Conservation (phyloP, 2,329 filamentous ascomycete species). For the Penicillium thymicola region DNA sequence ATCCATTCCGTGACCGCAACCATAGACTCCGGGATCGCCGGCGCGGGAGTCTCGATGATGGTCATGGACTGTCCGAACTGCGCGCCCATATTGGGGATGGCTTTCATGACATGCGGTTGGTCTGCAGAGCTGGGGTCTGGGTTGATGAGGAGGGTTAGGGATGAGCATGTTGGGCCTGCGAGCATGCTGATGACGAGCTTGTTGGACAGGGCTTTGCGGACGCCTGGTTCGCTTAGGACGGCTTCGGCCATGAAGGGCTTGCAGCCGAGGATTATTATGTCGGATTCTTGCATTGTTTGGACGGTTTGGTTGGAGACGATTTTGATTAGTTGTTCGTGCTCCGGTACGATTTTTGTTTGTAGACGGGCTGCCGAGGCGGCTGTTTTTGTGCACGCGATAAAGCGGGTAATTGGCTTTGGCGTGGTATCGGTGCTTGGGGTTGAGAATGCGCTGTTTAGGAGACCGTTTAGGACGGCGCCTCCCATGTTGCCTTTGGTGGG, state of each 20-base stretch:
- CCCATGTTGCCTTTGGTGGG: conserved; percentile 35
- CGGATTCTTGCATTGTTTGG: conserved; percentile 34
- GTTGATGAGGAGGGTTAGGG: conserved; percentile 17
- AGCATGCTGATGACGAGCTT: conserved; percentile 52
- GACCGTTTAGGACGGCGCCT: conserved; percentile 34
- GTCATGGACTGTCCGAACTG: conserved; percentile 46
- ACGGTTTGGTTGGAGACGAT: conserved; percentile 36
- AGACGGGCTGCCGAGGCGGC: conserved; percentile 35
- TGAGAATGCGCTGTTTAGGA: conserved; percentile 27
- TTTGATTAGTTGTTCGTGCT: conserved; percentile 31
- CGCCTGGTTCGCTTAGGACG: conserved; percentile 36
- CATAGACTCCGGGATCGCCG: conserved; percentile 43
- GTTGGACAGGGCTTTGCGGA: conserved; percentile 39
- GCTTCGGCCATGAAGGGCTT: conserved; percentile 46
- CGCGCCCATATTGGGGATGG: conserved; percentile 48
- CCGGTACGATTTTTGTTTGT: conserved; percentile 24
- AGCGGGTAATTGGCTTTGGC: conserved; percentile 19
- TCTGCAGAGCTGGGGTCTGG: not conserved
- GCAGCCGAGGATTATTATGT: conserved; percentile 46
- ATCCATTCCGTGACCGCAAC: conserved; percentile 39
- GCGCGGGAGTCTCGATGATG: conserved; percentile 48
- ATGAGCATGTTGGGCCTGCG: conserved; percentile 44
- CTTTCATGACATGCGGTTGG: conserved; percentile 35
- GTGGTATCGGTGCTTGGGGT: not conserved
- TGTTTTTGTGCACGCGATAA: conserved; percentile 44